phyloP scores from a whole-genome alignment of 257 asterid species.

The Cordia subcordata region DNA sequence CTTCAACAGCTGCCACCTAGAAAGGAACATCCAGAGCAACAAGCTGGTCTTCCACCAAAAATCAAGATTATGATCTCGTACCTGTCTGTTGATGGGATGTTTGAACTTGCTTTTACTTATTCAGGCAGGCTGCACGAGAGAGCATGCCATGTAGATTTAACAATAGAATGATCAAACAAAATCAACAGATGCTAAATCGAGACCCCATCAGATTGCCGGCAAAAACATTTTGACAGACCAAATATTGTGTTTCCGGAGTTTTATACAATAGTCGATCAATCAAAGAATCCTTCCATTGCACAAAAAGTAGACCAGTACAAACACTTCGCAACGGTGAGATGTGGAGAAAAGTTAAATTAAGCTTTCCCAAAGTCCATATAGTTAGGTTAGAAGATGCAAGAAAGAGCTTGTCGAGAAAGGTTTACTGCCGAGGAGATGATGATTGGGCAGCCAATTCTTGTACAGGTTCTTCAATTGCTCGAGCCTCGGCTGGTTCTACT shows the following conservation, averaged over 20 bases:
- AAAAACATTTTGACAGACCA: background rate
- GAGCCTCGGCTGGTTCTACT: conserved; percentile 13
- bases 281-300: background rate
- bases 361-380: background rate
- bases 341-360: background rate
- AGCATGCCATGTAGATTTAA: no score
- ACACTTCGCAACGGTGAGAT: conserved; percentile 1
- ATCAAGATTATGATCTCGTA: no score
- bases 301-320: background rate
- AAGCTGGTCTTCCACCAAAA: no score
- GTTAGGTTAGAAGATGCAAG: background rate
- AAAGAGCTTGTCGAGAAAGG: background rate
- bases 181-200: no score
- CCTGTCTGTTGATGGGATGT: no score
- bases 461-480: conserved; percentile 25
- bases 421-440: conserved; percentile 20
- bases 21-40: no score
- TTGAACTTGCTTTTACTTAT: no score
- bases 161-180: no score
- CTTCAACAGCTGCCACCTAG: no score
- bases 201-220: no score
- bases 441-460: conserved; percentile 50
- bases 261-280: conserved; percentile 4
- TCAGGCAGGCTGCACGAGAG: no score
- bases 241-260: background rate